Percentiles rank a stretch among this genome's conserved stretches.
Evolutionary conservation across 352 stramenopile species (phyloP).

Genomic region (Globisporangium yorkense): DNA sequence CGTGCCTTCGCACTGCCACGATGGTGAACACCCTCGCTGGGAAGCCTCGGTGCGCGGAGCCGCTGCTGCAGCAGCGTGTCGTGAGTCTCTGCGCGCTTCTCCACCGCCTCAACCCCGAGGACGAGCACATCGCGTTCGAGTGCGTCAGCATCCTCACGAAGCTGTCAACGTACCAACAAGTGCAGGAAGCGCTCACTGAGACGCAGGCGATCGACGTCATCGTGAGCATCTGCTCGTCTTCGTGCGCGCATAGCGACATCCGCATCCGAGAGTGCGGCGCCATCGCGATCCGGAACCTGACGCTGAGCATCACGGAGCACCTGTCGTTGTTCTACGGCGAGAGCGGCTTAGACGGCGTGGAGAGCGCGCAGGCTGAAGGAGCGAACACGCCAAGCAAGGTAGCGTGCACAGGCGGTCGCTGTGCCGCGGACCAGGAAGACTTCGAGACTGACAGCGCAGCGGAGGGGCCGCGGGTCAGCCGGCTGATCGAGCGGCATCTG

Average conservation of each 20-base stretch:
- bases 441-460: neutral
- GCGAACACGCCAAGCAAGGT: neutral
- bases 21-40: constrained; percentile 43
- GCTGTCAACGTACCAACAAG: constrained; percentile 65
- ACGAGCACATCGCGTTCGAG: constrained; percentile 30
- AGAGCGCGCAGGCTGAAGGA: constrained; percentile 6
- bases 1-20: constrained; percentile 33
- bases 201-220: constrained; percentile 61
- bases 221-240: constrained; percentile 44
- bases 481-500: constrained; percentile 46
- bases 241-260: constrained; percentile 9
- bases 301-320: constrained; percentile 56
- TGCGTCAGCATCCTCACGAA: constrained; percentile 46
- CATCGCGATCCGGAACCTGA: constrained; percentile 61
- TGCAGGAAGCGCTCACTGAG: constrained; percentile 43
- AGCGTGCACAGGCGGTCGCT: neutral
- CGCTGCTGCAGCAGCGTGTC: constrained; percentile 36
- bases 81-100: constrained; percentile 55
- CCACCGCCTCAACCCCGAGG: constrained; percentile 30
- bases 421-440: neutral
- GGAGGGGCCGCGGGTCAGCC: constrained; percentile 17
- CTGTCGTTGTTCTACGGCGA: constrained; percentile 48
- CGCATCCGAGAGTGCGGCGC: constrained; percentile 48
- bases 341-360: constrained; percentile 12
- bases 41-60: constrained; percentile 39